Evolutionary conservation across 768 basidiomycete genomes (phyloP).

Genomic region (Mycena maculata): DNA sequence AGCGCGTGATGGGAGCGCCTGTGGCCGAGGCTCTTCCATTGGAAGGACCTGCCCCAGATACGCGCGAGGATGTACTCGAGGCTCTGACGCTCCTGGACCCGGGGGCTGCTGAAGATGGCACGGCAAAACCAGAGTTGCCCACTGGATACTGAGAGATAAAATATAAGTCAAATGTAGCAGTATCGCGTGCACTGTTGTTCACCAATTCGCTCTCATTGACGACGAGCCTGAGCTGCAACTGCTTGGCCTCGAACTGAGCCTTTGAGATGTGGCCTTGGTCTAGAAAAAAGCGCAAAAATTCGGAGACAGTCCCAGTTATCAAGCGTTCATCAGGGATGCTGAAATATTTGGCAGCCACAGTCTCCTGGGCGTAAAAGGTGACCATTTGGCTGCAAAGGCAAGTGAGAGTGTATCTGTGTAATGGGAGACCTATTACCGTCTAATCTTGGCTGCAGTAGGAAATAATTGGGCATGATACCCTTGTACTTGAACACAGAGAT

Average conservation of each 20-base stretch:
- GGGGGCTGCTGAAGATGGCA: no score
- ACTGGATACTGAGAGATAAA: not conserved
- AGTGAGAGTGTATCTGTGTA: no score
- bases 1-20: not conserved
- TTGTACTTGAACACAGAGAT: not conserved
- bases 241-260: slow-evolving; percentile 4
- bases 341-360: not conserved
- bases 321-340: not conserved
- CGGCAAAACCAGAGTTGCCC: not conserved
- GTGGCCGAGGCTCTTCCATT: not conserved
- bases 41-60: no score
- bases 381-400: not conserved
- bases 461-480: not conserved
- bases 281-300: not conserved
- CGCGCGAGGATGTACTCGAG: no score
- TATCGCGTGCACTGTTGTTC: not conserved
- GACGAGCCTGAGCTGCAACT: not conserved
- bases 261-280: slow-evolving; percentile 1
- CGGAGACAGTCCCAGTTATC: slow-evolving; percentile 8
- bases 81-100: no score
- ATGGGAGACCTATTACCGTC: not conserved
- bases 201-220: not conserved
- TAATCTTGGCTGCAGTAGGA: not conserved
- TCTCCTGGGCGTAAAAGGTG: slow-evolving; percentile 12
- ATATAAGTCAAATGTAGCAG: not conserved